Evolutionary conservation across 768 basidiomycete genomes (phyloP).

Genomic region (Boletus tylopilopsis): DNA sequence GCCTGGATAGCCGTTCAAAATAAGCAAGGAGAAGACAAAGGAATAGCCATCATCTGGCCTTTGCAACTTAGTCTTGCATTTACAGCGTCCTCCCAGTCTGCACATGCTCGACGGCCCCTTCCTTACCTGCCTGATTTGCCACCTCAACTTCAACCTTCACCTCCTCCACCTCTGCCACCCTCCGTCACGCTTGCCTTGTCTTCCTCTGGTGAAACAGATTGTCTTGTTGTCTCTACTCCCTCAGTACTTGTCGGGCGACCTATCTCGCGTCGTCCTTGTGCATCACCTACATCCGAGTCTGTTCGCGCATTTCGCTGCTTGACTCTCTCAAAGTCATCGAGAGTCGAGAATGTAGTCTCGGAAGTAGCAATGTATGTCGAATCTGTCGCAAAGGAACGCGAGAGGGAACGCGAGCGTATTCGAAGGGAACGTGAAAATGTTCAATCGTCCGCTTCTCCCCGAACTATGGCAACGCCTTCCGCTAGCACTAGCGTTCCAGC

Average conservation of each 20-base stretch:
- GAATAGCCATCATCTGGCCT: slow-evolving; percentile 72
- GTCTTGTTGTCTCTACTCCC: neutral
- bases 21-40: slow-evolving; percentile 78
- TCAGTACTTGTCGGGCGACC: slow-evolving; percentile 20
- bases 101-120: slow-evolving; percentile 41
- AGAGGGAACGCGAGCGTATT: slow-evolving; percentile 71
- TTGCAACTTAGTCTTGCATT: slow-evolving; percentile 52
- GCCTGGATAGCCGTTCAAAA: slow-evolving; percentile 76
- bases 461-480: slow-evolving; percentile 20
- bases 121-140: slow-evolving; percentile 62
- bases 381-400: slow-evolving; percentile 69
- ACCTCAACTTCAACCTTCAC: slow-evolving; percentile 54
- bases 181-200: slow-evolving; percentile 27
- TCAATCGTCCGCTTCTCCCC: slow-evolving; percentile 28
- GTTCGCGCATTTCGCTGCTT: slow-evolving; percentile 47
- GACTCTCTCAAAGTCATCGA: slow-evolving; percentile 47
- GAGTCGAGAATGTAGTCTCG: slow-evolving; percentile 49
- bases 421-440: slow-evolving; percentile 59
- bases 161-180: slow-evolving; percentile 37
- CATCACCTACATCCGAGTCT: slow-evolving; percentile 37
- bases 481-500: slow-evolving; percentile 9
- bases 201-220: slow-evolving; percentile 10
- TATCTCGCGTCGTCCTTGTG: slow-evolving; percentile 32
- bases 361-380: slow-evolving; percentile 74
- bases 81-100: slow-evolving; percentile 33